These are phyloP conservation scores for Puccinia sorghi DNA, from an alignment of 1,284 basidiomycete genomes.

Conservation along the genomic window DNA sequence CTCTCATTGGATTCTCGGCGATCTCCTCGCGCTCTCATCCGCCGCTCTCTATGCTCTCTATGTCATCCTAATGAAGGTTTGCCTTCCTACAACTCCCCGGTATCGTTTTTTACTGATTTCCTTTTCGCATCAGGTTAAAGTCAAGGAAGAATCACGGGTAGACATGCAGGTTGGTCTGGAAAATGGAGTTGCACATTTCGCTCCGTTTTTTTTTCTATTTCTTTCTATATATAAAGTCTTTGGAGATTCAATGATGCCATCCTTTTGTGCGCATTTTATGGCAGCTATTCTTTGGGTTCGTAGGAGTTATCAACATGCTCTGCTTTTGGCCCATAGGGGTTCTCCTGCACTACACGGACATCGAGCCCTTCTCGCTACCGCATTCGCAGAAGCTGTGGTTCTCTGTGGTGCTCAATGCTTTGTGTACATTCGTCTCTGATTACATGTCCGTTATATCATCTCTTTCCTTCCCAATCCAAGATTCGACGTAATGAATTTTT, in stretches of 20 bases:
- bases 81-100: background rate
- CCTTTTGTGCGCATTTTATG: background rate
- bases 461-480: background rate
- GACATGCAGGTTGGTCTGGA: conserved; percentile 42
- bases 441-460: conserved; percentile 27
- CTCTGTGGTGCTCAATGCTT: conserved; percentile 70
- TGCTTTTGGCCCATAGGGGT: conserved; percentile 78
- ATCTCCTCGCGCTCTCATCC: conserved; percentile 75
- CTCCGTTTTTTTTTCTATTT: conserved; percentile 52
- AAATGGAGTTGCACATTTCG: too few species aligned
- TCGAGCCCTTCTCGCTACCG: conserved; percentile 78
- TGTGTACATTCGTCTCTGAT: conserved; percentile 48
- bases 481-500: background rate
- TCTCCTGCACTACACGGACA: conserved; percentile 72
- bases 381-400: conserved; percentile 65
- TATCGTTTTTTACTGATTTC: background rate
- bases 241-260: background rate
- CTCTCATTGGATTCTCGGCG: conserved; percentile 62
- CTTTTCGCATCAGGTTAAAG: conserved; percentile 64
- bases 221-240: conserved; percentile 31
- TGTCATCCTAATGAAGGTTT: conserved; percentile 78
- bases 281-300: conserved; percentile 63
- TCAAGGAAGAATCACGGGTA: conserved; percentile 61
- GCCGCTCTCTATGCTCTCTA: conserved; percentile 88
- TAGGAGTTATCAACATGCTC: conserved; percentile 84